These are phyloP conservation scores for Strobilomyces dryophilus DNA, from an alignment of 768 basidiomycete genomes.

Conservation along the genomic window DNA sequence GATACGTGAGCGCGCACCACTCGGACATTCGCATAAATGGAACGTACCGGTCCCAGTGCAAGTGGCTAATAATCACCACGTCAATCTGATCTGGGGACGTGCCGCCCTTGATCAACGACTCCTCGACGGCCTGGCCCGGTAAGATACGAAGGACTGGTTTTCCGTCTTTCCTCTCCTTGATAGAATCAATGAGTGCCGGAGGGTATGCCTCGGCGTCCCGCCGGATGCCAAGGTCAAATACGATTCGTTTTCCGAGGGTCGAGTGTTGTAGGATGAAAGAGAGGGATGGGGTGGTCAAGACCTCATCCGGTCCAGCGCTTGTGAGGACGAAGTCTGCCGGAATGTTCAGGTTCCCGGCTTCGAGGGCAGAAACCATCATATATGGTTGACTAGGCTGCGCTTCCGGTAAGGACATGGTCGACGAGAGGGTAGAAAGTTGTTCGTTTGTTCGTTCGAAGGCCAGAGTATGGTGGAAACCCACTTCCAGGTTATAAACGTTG, in stretches of 20 bases:
- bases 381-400: slow-evolving; percentile 29
- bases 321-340: slow-evolving; percentile 13
- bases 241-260: slow-evolving; percentile 31
- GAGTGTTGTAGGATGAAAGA: slow-evolving; percentile 53
- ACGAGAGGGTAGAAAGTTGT: neutral
- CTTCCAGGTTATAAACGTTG: too few relatives aligned
- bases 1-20: neutral
- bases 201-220: slow-evolving; percentile 43
- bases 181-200: slow-evolving; percentile 1
- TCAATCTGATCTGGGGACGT: neutral
- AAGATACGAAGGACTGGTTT: neutral
- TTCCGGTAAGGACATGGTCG: neutral
- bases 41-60: slow-evolving; percentile 43
- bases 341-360: slow-evolving; percentile 44
- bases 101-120: neutral
- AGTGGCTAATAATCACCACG: slow-evolving; percentile 26
- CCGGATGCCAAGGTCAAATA: slow-evolving; percentile 58
- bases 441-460: too few relatives aligned
- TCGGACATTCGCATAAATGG: neutral
- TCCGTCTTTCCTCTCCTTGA: neutral
- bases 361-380: slow-evolving; percentile 52
- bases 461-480: too few relatives aligned
- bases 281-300: slow-evolving; percentile 40
- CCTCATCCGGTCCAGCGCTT: slow-evolving; percentile 1
- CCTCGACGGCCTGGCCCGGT: neutral